Conservation (phyloP, 2,329 filamentous ascomycete genomes). For the Beauveria varroae region DNA sequence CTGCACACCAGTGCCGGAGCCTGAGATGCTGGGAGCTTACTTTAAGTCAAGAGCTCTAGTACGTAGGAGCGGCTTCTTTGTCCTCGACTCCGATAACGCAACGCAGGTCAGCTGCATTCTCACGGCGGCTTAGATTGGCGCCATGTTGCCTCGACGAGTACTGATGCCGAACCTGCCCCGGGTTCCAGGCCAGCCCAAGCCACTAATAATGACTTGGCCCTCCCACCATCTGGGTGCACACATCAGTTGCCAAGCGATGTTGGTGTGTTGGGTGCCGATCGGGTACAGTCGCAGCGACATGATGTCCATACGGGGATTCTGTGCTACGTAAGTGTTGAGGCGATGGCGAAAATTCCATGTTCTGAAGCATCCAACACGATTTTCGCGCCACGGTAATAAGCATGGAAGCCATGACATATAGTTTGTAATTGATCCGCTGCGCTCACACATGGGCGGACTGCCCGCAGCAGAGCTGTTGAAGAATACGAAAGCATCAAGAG, state of each 20-base stretch:
- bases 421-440: too few relatives aligned
- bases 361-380: too few relatives aligned
- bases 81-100: slow-evolving; percentile 1
- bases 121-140: neutral
- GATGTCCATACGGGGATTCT: neutral
- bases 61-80: neutral
- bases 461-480: too few relatives aligned
- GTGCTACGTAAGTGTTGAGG: neutral
- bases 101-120: slow-evolving; percentile 3
- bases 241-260: neutral
- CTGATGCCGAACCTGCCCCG: slow-evolving; percentile 4
- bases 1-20: neutral
- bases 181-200: neutral
- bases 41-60: neutral
- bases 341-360: neutral
- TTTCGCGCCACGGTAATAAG: too few relatives aligned
- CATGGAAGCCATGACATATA: too few relatives aligned
- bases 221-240: neutral
- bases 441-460: too few relatives aligned
- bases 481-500: too few relatives aligned
- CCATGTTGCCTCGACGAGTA: neutral
- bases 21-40: neutral
- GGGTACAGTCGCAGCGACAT: neutral
- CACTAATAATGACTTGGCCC: neutral
- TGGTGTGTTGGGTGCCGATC: neutral